These are phyloP conservation scores for Fusarium nematophilum DNA, from an alignment of 2,329 filamentous ascomycete genomes.

Conservation along the genomic window DNA sequence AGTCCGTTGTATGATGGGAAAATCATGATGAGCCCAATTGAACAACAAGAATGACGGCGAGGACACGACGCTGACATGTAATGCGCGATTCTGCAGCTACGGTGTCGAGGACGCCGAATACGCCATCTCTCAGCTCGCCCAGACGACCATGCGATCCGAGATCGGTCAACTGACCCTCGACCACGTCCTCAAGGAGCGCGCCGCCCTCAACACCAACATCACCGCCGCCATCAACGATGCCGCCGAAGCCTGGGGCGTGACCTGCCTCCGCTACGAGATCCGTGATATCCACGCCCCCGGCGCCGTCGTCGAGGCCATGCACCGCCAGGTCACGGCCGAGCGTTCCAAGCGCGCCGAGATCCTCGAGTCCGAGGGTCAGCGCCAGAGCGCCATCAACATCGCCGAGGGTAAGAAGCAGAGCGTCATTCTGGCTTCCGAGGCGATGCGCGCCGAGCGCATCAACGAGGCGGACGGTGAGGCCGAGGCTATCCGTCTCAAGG, in stretches of 20 bases:
- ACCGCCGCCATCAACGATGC: slow-evolving; percentile 99
- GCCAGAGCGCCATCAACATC: slow-evolving; percentile 98
- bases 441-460: slow-evolving; percentile 88
- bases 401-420: slow-evolving; percentile 97
- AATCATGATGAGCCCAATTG: too few relatives aligned
- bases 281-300: slow-evolving; percentile 96
- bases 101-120: slow-evolving; percentile 99
- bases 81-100: slow-evolving; percentile 70
- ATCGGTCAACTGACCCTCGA: slow-evolving; percentile 97
- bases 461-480: slow-evolving; percentile 94
- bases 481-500: slow-evolving; percentile 89
- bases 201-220: slow-evolving; percentile 96
- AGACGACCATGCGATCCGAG: slow-evolving; percentile 98
- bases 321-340: slow-evolving; percentile 96
- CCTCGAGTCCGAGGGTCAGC: slow-evolving; percentile 94
- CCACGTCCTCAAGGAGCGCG: slow-evolving; percentile 97
- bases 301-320: slow-evolving; percentile 96
- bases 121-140: slow-evolving; percentile 95
- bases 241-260: slow-evolving; percentile 95
- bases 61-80: slow-evolving; percentile 13
- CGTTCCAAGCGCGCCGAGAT: slow-evolving; percentile 98
- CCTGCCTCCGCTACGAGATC: slow-evolving; percentile 97
- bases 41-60: neutral
- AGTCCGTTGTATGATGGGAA: too few relatives aligned
- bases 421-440: slow-evolving; percentile 95